These are phyloP conservation scores for Kwoniella mangroviensis DNA, from an alignment of 768 basidiomycete genomes.

Conservation along the genomic window DNA sequence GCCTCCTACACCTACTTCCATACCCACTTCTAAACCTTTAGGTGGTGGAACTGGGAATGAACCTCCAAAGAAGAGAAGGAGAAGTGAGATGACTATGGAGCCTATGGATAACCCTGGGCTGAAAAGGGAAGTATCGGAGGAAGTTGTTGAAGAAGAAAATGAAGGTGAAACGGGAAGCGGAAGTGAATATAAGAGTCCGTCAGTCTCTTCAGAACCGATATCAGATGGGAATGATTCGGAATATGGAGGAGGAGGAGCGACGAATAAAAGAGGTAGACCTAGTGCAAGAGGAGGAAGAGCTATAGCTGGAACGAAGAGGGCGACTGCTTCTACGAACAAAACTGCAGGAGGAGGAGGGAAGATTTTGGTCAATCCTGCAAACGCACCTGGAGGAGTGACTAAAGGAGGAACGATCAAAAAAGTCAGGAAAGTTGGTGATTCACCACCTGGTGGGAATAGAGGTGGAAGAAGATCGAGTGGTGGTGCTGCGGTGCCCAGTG, in stretches of 20 bases:
- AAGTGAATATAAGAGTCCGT: conserved; percentile 16
- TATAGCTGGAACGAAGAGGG: conserved; percentile 5
- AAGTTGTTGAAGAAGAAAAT: conserved; percentile 9
- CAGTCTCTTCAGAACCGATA: conserved; percentile 8
- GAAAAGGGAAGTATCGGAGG: conserved; percentile 9
- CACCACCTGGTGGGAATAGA: conserved; percentile 22
- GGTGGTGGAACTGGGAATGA: conserved; percentile 5
- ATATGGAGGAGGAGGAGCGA: conserved; percentile 12
- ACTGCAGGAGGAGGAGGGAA: background rate
- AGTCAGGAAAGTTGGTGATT: conserved; percentile 26
- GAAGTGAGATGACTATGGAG: conserved; percentile 32
- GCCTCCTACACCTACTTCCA: background rate
- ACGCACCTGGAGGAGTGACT: conserved; percentile 24
- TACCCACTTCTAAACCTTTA: background rate
- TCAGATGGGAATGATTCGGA: conserved; percentile 27
- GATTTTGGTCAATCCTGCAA: conserved; percentile 9
- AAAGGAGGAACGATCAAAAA: conserved; percentile 31
- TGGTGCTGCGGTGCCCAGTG: background rate
- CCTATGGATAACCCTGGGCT: conserved; percentile 30
- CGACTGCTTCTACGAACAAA: conserved; percentile 1
- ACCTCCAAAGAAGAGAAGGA: conserved; percentile 32
- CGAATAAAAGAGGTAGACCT: conserved; percentile 13
- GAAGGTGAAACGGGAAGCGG: conserved; percentile 3
- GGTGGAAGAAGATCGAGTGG: conserved; percentile 18
- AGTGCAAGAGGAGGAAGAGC: conserved; percentile 1